Evolutionary conservation across 192 early-diverging fungal genomes (phyloP), one percentile per base, ranked within the genome.

Genomic region (Coemansia sp.): DNA sequence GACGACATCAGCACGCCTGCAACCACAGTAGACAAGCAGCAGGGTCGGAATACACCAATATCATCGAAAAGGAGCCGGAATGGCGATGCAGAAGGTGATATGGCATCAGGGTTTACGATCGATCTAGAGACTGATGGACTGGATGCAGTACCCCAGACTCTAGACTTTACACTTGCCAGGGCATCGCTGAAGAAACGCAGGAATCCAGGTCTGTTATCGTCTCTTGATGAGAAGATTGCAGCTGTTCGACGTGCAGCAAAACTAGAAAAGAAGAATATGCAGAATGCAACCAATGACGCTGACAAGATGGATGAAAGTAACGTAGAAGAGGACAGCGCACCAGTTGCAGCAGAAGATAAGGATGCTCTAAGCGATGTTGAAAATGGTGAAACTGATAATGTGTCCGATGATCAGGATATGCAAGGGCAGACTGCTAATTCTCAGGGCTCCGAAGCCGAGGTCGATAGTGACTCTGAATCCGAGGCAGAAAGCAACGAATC

Each of bases 131-230:
- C 88, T 52, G 90, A 88, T 51, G 83, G 81, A 19, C 60, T 79
- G 49, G 76, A 85, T 61, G 66, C 83, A 12, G 71, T 78, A n/a
- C 80, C 77, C 7, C 82, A 91, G 67, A 81, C 86, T 5, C 90
- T 92, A 85, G 93, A 96, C 67, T 94, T 96, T 61, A 85, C 85
- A 10, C 82, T 85, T 49, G 93, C 92, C 23, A 82, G 90, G 55
- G 89, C 85, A 4, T 88, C 88, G 49, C 70, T 96, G 28, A 89
- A 87, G 70, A 73, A 71, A 28, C 82, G 84, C 56, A 77, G 82
- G 30, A 84, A 85, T 73, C 51, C 62, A 23, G 64, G 65, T 12
- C 49, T 30, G 52, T 68, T 61, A 54, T 69, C 71, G 41, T 62
- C 68, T 10, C 31, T 84, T 25, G 79, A 82, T 23, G 66, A 82